Base-by-base conservation (phyloP, 2,329 filamentous ascomycete species). In the Ophiostoma angusticollis region DNA sequence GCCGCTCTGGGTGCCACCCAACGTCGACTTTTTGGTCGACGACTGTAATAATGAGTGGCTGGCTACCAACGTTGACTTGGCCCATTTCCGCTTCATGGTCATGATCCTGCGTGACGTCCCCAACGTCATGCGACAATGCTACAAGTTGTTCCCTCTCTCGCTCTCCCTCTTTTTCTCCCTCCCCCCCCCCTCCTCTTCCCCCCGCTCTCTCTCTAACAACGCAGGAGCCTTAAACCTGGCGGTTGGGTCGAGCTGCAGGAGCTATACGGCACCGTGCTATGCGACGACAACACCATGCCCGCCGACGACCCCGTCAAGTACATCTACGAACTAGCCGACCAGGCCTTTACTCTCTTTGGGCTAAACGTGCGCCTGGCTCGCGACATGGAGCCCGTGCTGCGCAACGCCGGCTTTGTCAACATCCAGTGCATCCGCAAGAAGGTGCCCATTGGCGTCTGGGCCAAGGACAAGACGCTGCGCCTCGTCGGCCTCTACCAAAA, bases 61-160 rank as follows among this genome's bases (percentile, higher is more conserved):
- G 7, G 63, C 68, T 36, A 62, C 68, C 39, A 59, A 67, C 37
- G 77, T 72, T 43, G 73, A 78, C 49, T 74, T 72, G 42, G 65
- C 75, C 9, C 73, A 78, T 50, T 65, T 68, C 14, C 63, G 74
- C 3, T 68, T 73, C 39, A 68, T 69, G 2, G 66, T 68, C 9
- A 64, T 65, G 54, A 62, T 65, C 2, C 63, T 78, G 31, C 65
- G 59, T 30, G 62, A 75, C 48, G 72, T 69, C 65, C 57, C 57
- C 3, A 56, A 48, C n/a, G 50, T 74, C 1, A 58, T 72, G 32
- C 49, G 51, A 6, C 59, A 60, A 31, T 58, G 60, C 3, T 58
- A 62, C 48, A 49, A 60, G 51, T 13, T 28, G 11, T 16, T 22
- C 5, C 5, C 36, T 14, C 5, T 6, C 13, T 8, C 23, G 12